Evolutionary conservation across 371 early-diverging fungal genomes (phyloP).

Genomic region (Lichtheimia hyalospora): DNA sequence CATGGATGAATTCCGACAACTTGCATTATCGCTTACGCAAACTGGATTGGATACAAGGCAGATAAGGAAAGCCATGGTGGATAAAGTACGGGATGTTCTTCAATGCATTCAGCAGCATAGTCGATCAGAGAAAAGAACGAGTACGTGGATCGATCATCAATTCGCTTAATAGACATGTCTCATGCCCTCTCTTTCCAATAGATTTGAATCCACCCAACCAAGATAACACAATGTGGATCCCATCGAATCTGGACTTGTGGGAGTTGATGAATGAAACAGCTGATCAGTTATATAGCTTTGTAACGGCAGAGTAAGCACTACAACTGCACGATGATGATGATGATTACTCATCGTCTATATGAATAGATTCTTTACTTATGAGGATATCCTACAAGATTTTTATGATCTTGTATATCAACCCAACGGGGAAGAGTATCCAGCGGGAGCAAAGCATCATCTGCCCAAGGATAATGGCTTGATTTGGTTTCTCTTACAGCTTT

Average conservation of each 20-base stretch:
- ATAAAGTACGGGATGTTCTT: conserved; percentile 66
- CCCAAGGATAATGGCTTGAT: conserved; percentile 75
- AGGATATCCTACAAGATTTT: conserved; percentile 65
- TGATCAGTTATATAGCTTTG: conserved; percentile 79
- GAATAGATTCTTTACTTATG: conserved; percentile 60
- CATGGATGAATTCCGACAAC: conserved; percentile 68
- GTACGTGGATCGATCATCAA: background rate
- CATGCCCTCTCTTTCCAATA: background rate
- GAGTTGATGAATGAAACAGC: conserved; percentile 76
- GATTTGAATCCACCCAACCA: conserved; percentile 13
- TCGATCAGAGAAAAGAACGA: conserved; percentile 13
- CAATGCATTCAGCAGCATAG: conserved; percentile 61
- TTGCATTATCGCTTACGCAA: conserved; percentile 45
- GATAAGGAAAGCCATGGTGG: conserved; percentile 69
- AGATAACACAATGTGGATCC: conserved; percentile 65
- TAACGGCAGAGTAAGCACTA: conserved; percentile 54
- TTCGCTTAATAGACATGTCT: too few relatives aligned
- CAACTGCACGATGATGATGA: background rate
- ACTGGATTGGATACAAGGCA: conserved; percentile 50
- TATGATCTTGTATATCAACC: conserved; percentile 60
- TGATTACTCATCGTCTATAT: background rate
- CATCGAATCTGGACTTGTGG: conserved; percentile 70
- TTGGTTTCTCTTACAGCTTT: conserved; percentile 74
- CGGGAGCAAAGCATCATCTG: conserved; percentile 40
- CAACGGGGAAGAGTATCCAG: conserved; percentile 46